These are phyloP conservation scores for Diplotaxis tenuifolia DNA, from an alignment of 345 rosid genomes.

Conservation along the genomic window DNA sequence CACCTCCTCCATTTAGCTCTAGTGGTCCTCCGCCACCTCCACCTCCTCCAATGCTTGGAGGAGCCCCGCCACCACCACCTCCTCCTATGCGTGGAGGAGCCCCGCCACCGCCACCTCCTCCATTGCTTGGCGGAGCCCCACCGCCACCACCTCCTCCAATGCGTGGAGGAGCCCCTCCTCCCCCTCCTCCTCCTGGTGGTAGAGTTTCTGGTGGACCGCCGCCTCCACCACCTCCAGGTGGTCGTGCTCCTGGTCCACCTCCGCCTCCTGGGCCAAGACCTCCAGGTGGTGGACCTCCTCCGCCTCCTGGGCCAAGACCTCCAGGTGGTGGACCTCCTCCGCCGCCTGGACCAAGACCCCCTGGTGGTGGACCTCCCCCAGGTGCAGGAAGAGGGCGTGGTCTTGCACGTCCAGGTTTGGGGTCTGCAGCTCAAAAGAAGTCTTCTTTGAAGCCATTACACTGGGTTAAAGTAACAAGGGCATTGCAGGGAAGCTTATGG, in stretches of 20 bases:
- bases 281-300: conserved; percentile 69
- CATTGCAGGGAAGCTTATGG: conserved; percentile 98
- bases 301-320: conserved; percentile 64
- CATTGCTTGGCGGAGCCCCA: conserved; percentile 34
- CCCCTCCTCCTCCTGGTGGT: conserved; percentile 49
- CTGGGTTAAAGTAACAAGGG: conserved; percentile 98
- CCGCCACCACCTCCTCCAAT: conserved; percentile 48
- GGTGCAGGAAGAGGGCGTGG: conserved; percentile 80
- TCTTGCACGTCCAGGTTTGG: conserved; percentile 47
- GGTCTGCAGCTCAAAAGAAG: conserved; percentile 53
- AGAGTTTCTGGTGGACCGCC: conserved; percentile 41
- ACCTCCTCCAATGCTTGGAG: conserved; percentile 23
- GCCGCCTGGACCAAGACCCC: conserved; percentile 73
- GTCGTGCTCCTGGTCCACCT: conserved; percentile 43
- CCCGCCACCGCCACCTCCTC: conserved; percentile 46
- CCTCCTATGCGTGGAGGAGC: conserved; percentile 22
- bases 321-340: conserved; percentile 77
- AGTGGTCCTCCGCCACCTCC: conserved; percentile 42
- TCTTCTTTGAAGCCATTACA: conserved; percentile 94
- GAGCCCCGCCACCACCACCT: conserved; percentile 38
- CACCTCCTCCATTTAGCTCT: conserved; percentile 28
- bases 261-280: conserved; percentile 75
- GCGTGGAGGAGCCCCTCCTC: conserved; percentile 47
- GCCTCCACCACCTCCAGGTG: conserved; percentile 45
- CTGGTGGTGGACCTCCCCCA: conserved; percentile 70